Conservation (phyloP, 1,284 basidiomycete species). For the Cryptococcus wingfieldii region DNA sequence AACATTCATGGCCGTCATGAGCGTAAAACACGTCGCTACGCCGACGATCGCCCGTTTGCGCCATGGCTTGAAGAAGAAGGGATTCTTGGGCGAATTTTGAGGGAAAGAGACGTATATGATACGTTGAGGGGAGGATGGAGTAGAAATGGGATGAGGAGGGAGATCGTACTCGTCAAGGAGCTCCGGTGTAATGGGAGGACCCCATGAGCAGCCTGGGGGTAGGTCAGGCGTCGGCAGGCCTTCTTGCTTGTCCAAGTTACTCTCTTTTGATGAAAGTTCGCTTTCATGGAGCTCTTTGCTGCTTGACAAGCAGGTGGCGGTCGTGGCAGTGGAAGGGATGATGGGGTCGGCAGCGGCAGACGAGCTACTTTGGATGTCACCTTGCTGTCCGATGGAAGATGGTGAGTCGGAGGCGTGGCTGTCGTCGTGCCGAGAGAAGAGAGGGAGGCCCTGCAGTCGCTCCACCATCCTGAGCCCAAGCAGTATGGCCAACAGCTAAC, state of each 20-base stretch:
- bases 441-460: background rate
- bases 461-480: too few species aligned
- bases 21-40: constrained; percentile 59
- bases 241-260: too few species aligned
- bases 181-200: background rate
- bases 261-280: too few species aligned
- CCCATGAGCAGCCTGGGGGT: constrained; percentile 8
- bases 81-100: constrained; percentile 55
- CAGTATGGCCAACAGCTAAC: background rate
- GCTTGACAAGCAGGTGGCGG: background rate
- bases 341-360: constrained; percentile 10
- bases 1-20: constrained; percentile 57
- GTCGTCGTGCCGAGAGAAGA: background rate
- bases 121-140: background rate
- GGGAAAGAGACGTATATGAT: constrained; percentile 59
- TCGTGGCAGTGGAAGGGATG: constrained; percentile 10
- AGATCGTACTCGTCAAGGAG: background rate
- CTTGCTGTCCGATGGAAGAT: background rate
- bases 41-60: constrained; percentile 61
- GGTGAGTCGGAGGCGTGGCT: background rate
- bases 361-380: background rate
- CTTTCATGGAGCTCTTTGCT: background rate
- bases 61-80: constrained; percentile 54
- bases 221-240: background rate
- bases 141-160: background rate